Evolutionary conservation across 495 filamentous ascomycete species (phyloP), one percentile per base, ranked within the genome.

Genomic region (Hypomontagnella monticulosa): DNA sequence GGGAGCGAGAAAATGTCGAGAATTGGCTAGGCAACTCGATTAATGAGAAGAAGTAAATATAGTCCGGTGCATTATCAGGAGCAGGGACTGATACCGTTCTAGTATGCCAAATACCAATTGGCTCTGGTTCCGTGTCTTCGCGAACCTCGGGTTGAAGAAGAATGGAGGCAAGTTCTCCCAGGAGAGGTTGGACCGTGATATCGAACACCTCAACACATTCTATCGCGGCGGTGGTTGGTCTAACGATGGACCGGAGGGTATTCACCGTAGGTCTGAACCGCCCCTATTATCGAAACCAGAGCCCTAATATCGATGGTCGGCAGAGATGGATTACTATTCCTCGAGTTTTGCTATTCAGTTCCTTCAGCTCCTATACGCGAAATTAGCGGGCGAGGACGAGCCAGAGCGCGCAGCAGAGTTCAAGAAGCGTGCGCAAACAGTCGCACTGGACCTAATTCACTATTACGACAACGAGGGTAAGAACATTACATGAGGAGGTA

Each of bases 111-210:
- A 85, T 62, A 85, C 83, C 1, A 85, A 80, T 57, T 88, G 87
- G 86, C 81, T 93, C 27, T 93, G 89, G 90, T 93, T 93, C 67
- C 86, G 90, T 14, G 89, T 93, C 10, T 93, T 93, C 70, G 90
- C 90, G 11, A 93, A 93, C 69, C 82, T 93, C 1, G 91, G 90
- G 0, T 74, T 93, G 32, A 86, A 88, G 59, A 88, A 84, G 61
- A 89, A 91, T 36, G 87, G 87, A 4, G 89, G 86, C 3, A 81
- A 80, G 20, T 90, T 86, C 73, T 88, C 87, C 1, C 83, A 87
- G 52, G 80, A 84, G 57, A 82, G 88, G 30, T 81, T 93, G 38
- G 85, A 91, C 63, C 83, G 84, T 14, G 90, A 93, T 74, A 88
- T 93, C 63, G 82, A 89, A 60, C 90, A 93, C 58, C 76, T 93